phyloP scores from a whole-genome alignment of 768 basidiomycete species.

The Boletus barrowsii region DNA sequence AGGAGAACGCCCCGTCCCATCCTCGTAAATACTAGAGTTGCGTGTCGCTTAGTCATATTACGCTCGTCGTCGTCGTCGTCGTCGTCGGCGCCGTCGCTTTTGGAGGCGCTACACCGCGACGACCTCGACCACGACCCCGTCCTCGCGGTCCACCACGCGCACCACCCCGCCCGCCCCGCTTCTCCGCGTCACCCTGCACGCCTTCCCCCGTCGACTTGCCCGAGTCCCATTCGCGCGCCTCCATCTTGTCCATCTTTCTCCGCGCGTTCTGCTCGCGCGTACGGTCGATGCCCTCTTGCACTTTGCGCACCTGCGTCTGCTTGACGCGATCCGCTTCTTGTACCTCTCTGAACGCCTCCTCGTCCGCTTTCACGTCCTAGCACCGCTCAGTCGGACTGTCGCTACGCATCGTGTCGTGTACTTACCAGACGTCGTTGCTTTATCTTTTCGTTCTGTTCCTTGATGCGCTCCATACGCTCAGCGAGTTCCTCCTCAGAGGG shows the following conservation, averaged over 20 bases:
- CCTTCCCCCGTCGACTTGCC: constrained; percentile 45
- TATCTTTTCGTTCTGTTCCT: constrained; percentile 74
- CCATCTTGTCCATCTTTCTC: constrained; percentile 77
- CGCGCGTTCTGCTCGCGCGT: constrained; percentile 77
- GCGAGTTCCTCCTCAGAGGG: constrained; percentile 62
- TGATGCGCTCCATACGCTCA: constrained; percentile 66
- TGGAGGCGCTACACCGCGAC: not conserved
- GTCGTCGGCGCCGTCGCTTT: not conserved
- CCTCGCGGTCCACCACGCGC: constrained; percentile 31
- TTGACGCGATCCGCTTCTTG: constrained; percentile 63
- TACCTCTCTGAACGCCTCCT: constrained; percentile 70
- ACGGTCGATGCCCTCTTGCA: constrained; percentile 66
- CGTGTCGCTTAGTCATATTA: constrained; percentile 18
- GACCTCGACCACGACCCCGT: constrained; percentile 32
- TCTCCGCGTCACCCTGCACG: constrained; percentile 6
- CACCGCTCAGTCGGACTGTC: not conserved
- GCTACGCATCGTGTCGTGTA: constrained; percentile 1
- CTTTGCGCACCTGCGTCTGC: constrained; percentile 55
- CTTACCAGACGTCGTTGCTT: constrained; percentile 63
- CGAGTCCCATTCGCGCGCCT: constrained; percentile 82
- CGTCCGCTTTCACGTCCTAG: constrained; percentile 79
- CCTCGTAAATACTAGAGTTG: not conserved
- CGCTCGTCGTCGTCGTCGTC: not conserved
- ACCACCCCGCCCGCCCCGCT: constrained; percentile 30
- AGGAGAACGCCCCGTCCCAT: constrained; percentile 43